Base-by-base conservation (phyloP, 768 basidiomycete species). In the Hericium rajendrae region DNA sequence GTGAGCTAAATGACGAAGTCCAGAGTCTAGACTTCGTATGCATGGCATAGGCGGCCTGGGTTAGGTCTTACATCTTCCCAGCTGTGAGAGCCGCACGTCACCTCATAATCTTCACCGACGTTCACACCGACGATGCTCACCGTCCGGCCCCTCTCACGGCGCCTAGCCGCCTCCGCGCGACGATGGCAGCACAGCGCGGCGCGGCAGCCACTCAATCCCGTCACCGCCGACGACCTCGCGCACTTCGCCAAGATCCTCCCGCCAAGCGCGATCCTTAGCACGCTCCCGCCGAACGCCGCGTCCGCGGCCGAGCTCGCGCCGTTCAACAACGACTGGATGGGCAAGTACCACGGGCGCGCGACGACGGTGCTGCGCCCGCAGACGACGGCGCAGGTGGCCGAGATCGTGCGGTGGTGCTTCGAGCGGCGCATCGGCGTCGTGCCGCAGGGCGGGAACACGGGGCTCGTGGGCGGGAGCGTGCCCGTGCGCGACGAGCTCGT, bases 391-490 rank as follows among this genome's bases (percentile, higher is more conserved):
- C 85, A 99, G 73, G 93, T 98, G 68, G 88, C 86, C 69, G 75
- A 87, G 63, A 88, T 97, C 55, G 76, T 98, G 67, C 86, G 84
- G 67, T 91, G 85, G 76, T 98, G 97, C 71, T 83, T 86, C 64
- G 76, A 85, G 55, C 78, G 83, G 57, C 78, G 81, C 55, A 88
- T 99, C 43, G 86, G 85, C n/a, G 81, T 98, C 55, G 94, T 97
- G 2, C 97, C 97, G 2, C 97, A 99, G 70, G 95, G 97, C 50
- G 97, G 97, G 49, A 99, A 99, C 73, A 99, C 97, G 0, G 97
- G 97, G 15, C 81, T 99, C 12, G 97, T 99, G 39, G 97, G 94
- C 56, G 97, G 97, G 39, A 85, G 94, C 60, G 88, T 95, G 11
- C 95, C 97, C 0, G 68, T 93, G 40, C 75, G 83, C 62, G 86